These are phyloP conservation scores for Ophiostoma sp. DNA, from an alignment of 2,329 filamentous ascomycete genomes.

Conservation along the genomic window DNA sequence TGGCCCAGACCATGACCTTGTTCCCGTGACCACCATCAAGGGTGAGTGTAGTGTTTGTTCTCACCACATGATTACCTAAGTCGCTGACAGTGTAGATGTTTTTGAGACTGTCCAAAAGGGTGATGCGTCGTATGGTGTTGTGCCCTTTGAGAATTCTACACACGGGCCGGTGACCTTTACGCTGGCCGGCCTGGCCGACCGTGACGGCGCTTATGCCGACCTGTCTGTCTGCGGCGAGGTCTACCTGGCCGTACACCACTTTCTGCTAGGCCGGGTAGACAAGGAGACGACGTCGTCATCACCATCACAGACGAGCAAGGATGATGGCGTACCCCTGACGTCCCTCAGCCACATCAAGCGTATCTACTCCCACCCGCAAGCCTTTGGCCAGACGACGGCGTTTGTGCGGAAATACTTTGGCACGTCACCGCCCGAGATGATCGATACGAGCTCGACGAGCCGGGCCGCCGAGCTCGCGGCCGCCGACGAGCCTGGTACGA, in stretches of 20 bases:
- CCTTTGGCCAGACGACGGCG: slow-evolving; percentile 70
- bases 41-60: slow-evolving; percentile 28
- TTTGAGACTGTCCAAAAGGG: slow-evolving; percentile 71
- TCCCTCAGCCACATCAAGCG: slow-evolving; percentile 60
- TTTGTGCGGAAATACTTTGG: slow-evolving; percentile 64
- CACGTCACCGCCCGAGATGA: slow-evolving; percentile 51
- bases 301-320: neutral
- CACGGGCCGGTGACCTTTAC: slow-evolving; percentile 90
- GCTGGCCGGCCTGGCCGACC: slow-evolving; percentile 80
- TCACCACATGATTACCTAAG: neutral
- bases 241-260: slow-evolving; percentile 85
- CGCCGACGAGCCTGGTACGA: slow-evolving; percentile 51
- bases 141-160: slow-evolving; percentile 93
- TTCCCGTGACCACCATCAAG: slow-evolving; percentile 49
- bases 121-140: slow-evolving; percentile 64
- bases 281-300: slow-evolving; percentile 13
- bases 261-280: slow-evolving; percentile 57
- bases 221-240: slow-evolving; percentile 75
- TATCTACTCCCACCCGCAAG: slow-evolving; percentile 91
- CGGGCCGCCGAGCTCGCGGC: slow-evolving; percentile 73
- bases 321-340: slow-evolving; percentile 37
- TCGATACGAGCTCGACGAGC: slow-evolving; percentile 81
- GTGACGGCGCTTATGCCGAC: slow-evolving; percentile 56
- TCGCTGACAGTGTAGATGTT: slow-evolving; percentile 53
- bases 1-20: slow-evolving; percentile 43